A percentile compares a stretch with the other conserved stretches of the same genome.
These are phyloP conservation scores for Fusarium secorum DNA, from an alignment of 2,329 filamentous ascomycete genomes.

Conservation along the genomic window DNA sequence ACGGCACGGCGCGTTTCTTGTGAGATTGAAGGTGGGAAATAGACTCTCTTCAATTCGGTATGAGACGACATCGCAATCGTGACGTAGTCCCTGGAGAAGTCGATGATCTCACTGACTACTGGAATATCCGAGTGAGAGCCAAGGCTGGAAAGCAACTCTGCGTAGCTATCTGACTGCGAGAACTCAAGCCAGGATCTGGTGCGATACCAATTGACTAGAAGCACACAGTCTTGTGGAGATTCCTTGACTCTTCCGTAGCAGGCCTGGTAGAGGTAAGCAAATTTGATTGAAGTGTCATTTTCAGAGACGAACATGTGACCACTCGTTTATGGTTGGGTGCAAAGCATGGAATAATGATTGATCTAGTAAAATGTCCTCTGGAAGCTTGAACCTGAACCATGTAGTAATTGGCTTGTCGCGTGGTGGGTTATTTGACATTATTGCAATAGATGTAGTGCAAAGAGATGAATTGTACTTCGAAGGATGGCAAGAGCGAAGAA, in stretches of 20 bases:
- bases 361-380: neutral
- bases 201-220: neutral
- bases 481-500: neutral
- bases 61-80: neutral
- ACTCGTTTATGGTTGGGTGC: rapidly evolving
- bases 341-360: neutral
- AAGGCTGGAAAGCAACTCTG: neutral
- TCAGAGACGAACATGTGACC: rapidly evolving
- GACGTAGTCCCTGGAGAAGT: neutral
- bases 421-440: rapidly evolving
- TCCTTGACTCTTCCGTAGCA: neutral
- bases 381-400: neutral
- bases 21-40: neutral
- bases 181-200: neutral
- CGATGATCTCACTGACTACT: rapidly evolving
- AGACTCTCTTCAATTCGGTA: neutral
- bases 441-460: neutral
- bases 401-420: neutral
- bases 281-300: rapidly evolving
- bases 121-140: neutral
- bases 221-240: neutral
- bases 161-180: neutral
- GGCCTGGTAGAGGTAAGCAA: rapidly evolving
- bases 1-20: neutral
- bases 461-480: neutral